Base-by-base conservation (phyloP, 148 eudicot genomes). In the Nepenthes gracilis region DNA sequence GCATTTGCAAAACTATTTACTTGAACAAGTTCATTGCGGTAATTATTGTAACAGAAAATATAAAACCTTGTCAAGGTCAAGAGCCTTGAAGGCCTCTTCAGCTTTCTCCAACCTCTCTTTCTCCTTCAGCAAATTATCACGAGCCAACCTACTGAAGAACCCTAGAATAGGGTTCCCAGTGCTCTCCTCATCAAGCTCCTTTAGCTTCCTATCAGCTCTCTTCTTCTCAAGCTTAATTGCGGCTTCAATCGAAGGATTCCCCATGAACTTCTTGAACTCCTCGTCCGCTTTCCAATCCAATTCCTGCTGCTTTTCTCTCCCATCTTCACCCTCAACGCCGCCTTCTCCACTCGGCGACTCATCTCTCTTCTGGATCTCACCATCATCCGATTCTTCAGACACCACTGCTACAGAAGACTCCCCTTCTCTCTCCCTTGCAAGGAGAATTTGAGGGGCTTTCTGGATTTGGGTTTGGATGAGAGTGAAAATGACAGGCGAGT, bases 221-320 rank as follows among this genome's bases (percentile, higher is more conserved):
- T 92, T 84, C 84, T 92, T 92, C 77, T 92, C 98, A 1, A 88
- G 78, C 81, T 88, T 92, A 51, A 92, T 86, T 2, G 98, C 98
- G 13, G 98, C 98, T 62, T 92, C 98, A 55, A 92, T 92, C 1
- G 98, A 85, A 4, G 93, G 98, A 68, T 77, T 92, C 5, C 98
- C 98, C 98, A 92, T 92, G 61, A 88, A 88, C 54, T 78, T 88
- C 91, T 92, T 92, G 75, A 88, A 92, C 77, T 88, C 98, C 32
- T 92, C 96, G 57, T 92, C 98, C 36, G 51, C 73, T 63, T 92
- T 92, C 98, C 98, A 92, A 45, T 92, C 98, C 71, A 74, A 9
- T 66, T 88, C 88, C 66, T 85, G 90, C 62, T 63, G 74, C 6
- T 72, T 70, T 57, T 77, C 85, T 57, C 61, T 67, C 65, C 23